phyloP scores from a whole-genome alignment of 2,329 filamentous ascomycete species.

The Cryphonectria japonica region DNA sequence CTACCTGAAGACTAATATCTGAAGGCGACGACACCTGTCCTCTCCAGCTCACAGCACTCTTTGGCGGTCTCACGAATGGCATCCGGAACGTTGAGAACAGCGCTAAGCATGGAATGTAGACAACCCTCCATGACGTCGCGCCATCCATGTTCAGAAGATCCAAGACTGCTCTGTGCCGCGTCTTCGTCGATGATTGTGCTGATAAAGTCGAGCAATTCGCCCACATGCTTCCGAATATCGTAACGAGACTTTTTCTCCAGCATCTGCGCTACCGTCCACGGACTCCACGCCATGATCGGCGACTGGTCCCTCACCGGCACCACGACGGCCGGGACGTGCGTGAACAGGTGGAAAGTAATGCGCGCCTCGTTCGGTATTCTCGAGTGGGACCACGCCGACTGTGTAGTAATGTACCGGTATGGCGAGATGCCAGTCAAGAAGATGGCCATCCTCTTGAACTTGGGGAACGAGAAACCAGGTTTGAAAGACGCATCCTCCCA shows the following conservation, averaged over 20 bases:
- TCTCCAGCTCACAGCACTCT: slow-evolving; percentile 30
- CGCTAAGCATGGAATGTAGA: slow-evolving; percentile 26
- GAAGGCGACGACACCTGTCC: slow-evolving; percentile 29
- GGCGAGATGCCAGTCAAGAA: slow-evolving; percentile 32
- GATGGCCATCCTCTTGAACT: slow-evolving; percentile 29
- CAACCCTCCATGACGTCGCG: slow-evolving; percentile 21
- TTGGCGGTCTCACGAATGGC: slow-evolving; percentile 28
- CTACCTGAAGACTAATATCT: slow-evolving; percentile 24
- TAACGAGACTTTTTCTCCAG: slow-evolving; percentile 26
- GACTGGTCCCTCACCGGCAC: slow-evolving; percentile 29
- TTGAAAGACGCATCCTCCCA: slow-evolving; percentile 23
- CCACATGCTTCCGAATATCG: slow-evolving; percentile 18
- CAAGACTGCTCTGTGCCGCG: slow-evolving; percentile 14
- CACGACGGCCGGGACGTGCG: slow-evolving; percentile 32
- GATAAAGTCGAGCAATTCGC: slow-evolving; percentile 28
- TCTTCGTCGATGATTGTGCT: slow-evolving; percentile 28
- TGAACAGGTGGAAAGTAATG: slow-evolving; percentile 31
- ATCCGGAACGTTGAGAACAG: slow-evolving; percentile 27
- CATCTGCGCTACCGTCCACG: slow-evolving; percentile 32
- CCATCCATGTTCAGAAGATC: slow-evolving; percentile 19
- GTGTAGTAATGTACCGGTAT: slow-evolving; percentile 29
- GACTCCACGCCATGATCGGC: slow-evolving; percentile 31
- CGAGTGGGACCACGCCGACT: slow-evolving; percentile 31
- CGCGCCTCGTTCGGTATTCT: slow-evolving; percentile 31
- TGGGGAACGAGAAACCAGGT: slow-evolving; percentile 21